These are phyloP conservation scores for Asterella californica DNA, from an alignment of 225 moss, liverwort and hornwort genomes.

Conservation along the genomic window DNA sequence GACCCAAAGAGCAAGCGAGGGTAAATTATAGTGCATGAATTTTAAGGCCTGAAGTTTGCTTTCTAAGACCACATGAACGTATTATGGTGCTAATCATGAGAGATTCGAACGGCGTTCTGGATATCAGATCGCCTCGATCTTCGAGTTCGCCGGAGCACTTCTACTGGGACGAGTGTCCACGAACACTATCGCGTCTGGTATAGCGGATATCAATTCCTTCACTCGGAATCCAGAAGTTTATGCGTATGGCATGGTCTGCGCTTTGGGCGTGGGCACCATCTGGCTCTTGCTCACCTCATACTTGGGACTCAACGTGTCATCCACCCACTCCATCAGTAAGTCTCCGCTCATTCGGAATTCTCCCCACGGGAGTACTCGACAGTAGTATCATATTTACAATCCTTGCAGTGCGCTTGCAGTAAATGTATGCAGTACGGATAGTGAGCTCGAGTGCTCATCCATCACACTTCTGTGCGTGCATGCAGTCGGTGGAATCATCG, in stretches of 20 bases:
- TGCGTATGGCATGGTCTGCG: slow-evolving; percentile 78
- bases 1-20: too few relatives aligned
- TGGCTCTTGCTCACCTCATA: slow-evolving; percentile 62
- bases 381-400: too few relatives aligned
- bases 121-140: slow-evolving; percentile 60
- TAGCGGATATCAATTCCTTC: slow-evolving; percentile 61
- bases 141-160: slow-evolving; percentile 63
- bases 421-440: too few relatives aligned
- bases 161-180: slow-evolving; percentile 67
- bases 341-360: not conserved
- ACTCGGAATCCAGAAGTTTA: slow-evolving; percentile 54
- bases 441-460: not conserved
- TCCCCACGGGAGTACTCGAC: too few relatives aligned
- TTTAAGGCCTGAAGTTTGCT: too few relatives aligned
- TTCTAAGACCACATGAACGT: too few relatives aligned
- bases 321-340: slow-evolving; percentile 69
- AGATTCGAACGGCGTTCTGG: not conserved
- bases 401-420: too few relatives aligned
- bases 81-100: too few relatives aligned
- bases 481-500: slow-evolving; percentile 56
- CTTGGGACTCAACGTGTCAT: slow-evolving; percentile 60
- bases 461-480: not conserved
- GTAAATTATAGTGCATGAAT: too few relatives aligned
- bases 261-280: slow-evolving; percentile 57
- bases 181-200: slow-evolving; percentile 63